phyloP scores from a whole-genome alignment of 345 rosid species.

The Rhodomyrtus tomentosa region DNA sequence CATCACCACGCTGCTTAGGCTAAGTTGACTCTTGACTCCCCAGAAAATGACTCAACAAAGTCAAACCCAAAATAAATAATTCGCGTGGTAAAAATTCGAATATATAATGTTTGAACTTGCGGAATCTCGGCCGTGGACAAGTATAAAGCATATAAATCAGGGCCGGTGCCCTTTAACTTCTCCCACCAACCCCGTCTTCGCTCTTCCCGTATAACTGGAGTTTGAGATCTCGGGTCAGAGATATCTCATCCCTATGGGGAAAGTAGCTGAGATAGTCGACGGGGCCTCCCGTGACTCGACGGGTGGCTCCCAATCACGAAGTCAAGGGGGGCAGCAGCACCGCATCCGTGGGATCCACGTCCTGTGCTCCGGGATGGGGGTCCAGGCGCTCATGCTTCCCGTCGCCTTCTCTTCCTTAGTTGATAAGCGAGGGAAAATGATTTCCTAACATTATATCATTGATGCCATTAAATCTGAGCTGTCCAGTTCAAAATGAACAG shows the following conservation, averaged over 20 bases:
- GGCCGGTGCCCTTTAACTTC: background rate
- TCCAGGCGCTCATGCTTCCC: slow-evolving; percentile 16
- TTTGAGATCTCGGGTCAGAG: background rate
- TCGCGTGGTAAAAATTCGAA: too few species aligned
- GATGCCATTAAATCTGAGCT: too few species aligned
- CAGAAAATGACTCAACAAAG: too few species aligned
- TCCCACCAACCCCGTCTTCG: background rate
- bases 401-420: slow-evolving; percentile 12
- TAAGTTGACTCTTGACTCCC: too few species aligned
- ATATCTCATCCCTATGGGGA: background rate
- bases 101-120: too few species aligned
- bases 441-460: too few species aligned
- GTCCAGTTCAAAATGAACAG: too few species aligned
- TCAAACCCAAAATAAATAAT: too few species aligned
- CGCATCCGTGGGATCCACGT: slow-evolving; percentile 7
- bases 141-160: background rate
- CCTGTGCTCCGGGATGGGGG: slow-evolving; percentile 14
- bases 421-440: too few species aligned
- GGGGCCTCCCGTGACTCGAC: background rate
- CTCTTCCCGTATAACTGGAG: background rate
- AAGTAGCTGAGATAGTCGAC: background rate
- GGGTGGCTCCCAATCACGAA: slow-evolving; percentile 12
- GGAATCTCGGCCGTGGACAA: too few species aligned
- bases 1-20: too few species aligned
- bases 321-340: slow-evolving; percentile 12